Base-by-base conservation (phyloP, 2,329 filamentous ascomycete genomes). In the Phyllosticta capitalensis region DNA sequence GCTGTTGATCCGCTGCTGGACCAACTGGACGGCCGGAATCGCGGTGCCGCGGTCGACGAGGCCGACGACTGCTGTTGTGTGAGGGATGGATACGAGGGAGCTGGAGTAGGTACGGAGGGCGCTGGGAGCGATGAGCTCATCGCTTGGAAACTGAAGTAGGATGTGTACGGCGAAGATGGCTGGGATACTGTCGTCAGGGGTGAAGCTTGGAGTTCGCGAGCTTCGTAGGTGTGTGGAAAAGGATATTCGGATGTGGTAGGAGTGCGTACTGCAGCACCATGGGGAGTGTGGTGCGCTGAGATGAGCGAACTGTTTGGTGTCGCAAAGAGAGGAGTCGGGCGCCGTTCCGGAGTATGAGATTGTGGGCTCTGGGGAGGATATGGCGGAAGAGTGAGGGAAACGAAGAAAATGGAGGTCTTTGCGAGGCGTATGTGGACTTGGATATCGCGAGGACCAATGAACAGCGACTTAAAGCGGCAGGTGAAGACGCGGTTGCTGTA, bases 331-430 rank as follows among this genome's bases (percentile, higher is more conserved):
- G 30, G 9, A 38, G 30, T 38, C 12, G 30, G 30, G 30, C 22
- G 55, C 17, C 26, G 56, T 22, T 53, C 50, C 48, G 53, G 30
- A 26, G n/a, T 54, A n/a, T 21, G 33, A 33, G 56, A 21, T n/a
- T 33, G 51, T 7, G 24, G 33, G 10, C 28, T n/a, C 24, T 58
- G 56, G 20, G 51, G 20, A 9, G 20, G 56, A 28, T 54, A 52
- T n/a, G 58, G 54, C 5, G 58, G 58, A 21, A 60, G 50, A 28
- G 68, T 70, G 9, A 74, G 62, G n/a, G 69, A 67, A 49, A 72
- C 67, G 57, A 74, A 75, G 61, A 71, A 75, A 20, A 67, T 64
- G 4, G 65, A 65, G 6, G 71, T 69, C 61, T 70, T 72, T 10
- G 71, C 72, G 33, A 74, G 63, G 50, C 71, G 63, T 12, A 75